Percentiles rank a stretch among this genome's conserved stretches.
phyloP scores from a whole-genome alignment of 2,329 filamentous ascomycete genomes.

The Diaporthe sp. region DNA sequence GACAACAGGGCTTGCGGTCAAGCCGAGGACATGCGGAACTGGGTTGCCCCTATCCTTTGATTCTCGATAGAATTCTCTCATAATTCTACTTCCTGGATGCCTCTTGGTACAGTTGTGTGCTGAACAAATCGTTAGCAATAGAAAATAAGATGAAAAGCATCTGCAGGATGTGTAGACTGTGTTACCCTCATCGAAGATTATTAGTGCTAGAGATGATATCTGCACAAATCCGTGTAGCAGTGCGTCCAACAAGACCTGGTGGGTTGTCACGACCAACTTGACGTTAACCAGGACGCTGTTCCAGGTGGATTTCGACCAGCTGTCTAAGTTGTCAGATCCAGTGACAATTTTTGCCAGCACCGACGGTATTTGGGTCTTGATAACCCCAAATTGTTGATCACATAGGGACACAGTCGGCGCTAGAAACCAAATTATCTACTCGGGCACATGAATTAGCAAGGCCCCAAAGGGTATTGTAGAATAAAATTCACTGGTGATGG shows the following conservation, averaged over 20 bases:
- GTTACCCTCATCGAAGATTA: slow-evolving; percentile 88
- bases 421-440: slow-evolving; percentile 79
- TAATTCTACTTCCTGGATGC: slow-evolving; percentile 77
- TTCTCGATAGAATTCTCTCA: slow-evolving; percentile 78
- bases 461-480: background rate
- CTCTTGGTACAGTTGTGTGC: slow-evolving; percentile 81
- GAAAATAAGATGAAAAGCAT: too few species aligned
- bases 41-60: slow-evolving; percentile 53
- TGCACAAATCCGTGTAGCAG: slow-evolving; percentile 80
- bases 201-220: slow-evolving; percentile 73
- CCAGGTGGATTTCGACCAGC: slow-evolving; percentile 80
- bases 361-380: slow-evolving; percentile 71
- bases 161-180: background rate
- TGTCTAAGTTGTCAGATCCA: slow-evolving; percentile 78
- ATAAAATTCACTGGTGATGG: background rate
- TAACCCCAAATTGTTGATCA: slow-evolving; percentile 73
- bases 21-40: slow-evolving; percentile 79
- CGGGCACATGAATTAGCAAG: slow-evolving; percentile 38
- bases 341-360: slow-evolving; percentile 74
- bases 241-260: slow-evolving; percentile 81
- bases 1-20: slow-evolving; percentile 85
- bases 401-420: slow-evolving; percentile 78
- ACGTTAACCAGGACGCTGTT: slow-evolving; percentile 73
- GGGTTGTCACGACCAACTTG: slow-evolving; percentile 83
- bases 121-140: slow-evolving; percentile 48